phyloP scores from a whole-genome alignment of 257 asterid species.

The Petunia axillaris region DNA sequence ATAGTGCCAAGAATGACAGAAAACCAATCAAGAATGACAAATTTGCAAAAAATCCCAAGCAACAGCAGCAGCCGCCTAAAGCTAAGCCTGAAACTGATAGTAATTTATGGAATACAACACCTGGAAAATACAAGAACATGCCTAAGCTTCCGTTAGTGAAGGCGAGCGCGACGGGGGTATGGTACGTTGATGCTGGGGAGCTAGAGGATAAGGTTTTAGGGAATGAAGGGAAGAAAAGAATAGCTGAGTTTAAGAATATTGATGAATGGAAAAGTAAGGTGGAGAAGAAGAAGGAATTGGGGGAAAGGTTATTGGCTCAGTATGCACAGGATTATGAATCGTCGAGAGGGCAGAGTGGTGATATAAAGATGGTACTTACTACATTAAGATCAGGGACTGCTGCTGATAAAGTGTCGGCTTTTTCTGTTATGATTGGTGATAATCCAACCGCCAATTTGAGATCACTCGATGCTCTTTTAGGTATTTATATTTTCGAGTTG shows the following conservation, averaged over 20 bases:
- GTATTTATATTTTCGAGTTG: slow-evolving; percentile 44
- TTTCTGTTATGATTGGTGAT: slow-evolving; percentile 88
- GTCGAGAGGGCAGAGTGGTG: slow-evolving; percentile 79
- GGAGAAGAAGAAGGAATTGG: slow-evolving; percentile 78
- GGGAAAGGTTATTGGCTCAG: slow-evolving; percentile 80
- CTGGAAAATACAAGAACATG: slow-evolving; percentile 51
- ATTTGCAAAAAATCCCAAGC: slow-evolving; percentile 26
- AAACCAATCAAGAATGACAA: neutral
- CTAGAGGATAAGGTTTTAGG: slow-evolving; percentile 77
- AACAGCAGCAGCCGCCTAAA: slow-evolving; percentile 23
- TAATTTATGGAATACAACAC: slow-evolving; percentile 13
- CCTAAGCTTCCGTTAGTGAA: slow-evolving; percentile 83
- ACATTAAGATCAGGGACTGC: slow-evolving; percentile 97
- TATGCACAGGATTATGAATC: slow-evolving; percentile 70
- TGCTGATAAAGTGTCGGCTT: slow-evolving; percentile 90
- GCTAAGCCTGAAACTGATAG: slow-evolving; percentile 19
- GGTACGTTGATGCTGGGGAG: slow-evolving; percentile 74
- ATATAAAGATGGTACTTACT: slow-evolving; percentile 82
- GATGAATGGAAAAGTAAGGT: slow-evolving; percentile 78
- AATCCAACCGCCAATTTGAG: slow-evolving; percentile 84
- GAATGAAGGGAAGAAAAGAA: slow-evolving; percentile 42
- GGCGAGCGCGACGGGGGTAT: slow-evolving; percentile 51
- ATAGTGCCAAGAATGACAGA: slow-evolving; percentile 22
- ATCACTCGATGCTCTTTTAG: slow-evolving; percentile 78
- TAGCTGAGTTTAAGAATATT: slow-evolving; percentile 45